A percentile compares a stretch with the other conserved stretches of the same genome.
Evolutionary conservation across 2,329 filamentous ascomycete genomes (phyloP).

Genomic region (Chalaropsis ovoidea): DNA sequence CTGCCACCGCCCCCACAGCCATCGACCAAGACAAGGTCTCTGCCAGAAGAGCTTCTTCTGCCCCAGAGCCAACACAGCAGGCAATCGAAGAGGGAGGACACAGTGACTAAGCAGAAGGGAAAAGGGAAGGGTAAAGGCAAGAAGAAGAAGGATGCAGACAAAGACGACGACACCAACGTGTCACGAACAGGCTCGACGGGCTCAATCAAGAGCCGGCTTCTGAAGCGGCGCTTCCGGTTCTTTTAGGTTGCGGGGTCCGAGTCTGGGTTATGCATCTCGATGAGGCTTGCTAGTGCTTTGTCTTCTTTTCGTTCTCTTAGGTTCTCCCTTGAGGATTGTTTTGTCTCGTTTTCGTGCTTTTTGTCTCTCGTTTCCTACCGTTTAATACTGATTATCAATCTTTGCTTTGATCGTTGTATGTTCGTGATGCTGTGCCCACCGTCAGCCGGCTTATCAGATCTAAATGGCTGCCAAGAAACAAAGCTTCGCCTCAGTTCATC

Average conservation of each 20-base stretch:
- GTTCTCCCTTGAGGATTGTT: too few relatives aligned
- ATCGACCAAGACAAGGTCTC: background rate
- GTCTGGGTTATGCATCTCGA: background rate
- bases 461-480: background rate
- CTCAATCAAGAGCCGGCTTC: slow-evolving; percentile 11
- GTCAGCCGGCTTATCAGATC: background rate
- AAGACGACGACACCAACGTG: background rate
- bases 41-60: background rate
- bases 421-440: background rate
- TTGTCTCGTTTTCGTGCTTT: background rate
- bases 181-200: slow-evolving; percentile 1
- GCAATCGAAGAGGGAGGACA: background rate
- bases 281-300: background rate
- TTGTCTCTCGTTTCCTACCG: background rate
- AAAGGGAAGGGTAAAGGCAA: slow-evolving; percentile 19
- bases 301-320: too few relatives aligned
- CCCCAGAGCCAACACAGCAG: background rate
- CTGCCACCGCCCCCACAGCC: background rate
- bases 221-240: slow-evolving; percentile 19
- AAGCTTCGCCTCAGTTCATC: background rate
- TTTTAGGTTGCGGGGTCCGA: slow-evolving; percentile 14
- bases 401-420: background rate
- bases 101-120: slow-evolving; percentile 13
- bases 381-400: background rate
- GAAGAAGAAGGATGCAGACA: background rate